Base-by-base conservation (phyloP, 176 grass and related monocot species). In the Raddia distichophylla region DNA sequence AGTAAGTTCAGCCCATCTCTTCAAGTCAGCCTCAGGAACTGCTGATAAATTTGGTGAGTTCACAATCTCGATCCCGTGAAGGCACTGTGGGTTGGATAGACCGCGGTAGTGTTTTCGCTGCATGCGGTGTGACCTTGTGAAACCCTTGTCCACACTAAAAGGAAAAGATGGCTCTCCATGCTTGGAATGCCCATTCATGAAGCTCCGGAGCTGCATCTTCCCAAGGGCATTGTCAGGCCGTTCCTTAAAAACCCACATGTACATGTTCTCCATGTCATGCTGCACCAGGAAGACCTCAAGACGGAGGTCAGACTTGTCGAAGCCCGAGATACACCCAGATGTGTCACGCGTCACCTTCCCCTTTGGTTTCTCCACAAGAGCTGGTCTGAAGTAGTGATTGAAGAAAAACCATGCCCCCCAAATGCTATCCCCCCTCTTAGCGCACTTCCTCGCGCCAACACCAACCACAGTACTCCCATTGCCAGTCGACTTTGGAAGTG, bases 201-300 rank as follows among this genome's bases (percentile, higher is more conserved):
- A 94, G 80, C 91, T 94, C 51, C 86, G 69, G 8, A 92, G 83
- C 83, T 92, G 90, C 90, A 92, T 92, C 64, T 92, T 92, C 10
- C 86, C 90, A 4, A 92, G 86, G 11, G 90, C 83, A 47, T 86
- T 92, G 83, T 92, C 90, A 6, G 86, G 86, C 14, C 83, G 70
- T 60, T 92, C 90, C 90, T 89, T 92, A 50, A 92, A 89, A 59
- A 89, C 90, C 90, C 90, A 92, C 90, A 92, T 92, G 83, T 92
- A 92, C 75, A 92, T 67, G 83, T 92, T 92, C 83, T 92, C 90
- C 90, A 89, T 92, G 69, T 92, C 90, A 8, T 92, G 90, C 86
- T 89, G 90, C 69, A 92, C 90, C 32, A 92, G 43, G 80, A 92
- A 92, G 58, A 86, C 75, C 51, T 92, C 90, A 55, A 92, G 86